phyloP scores from a whole-genome alignment of 176 grass and related monocot genomes.

The Alopecurus myosuroides region DNA sequence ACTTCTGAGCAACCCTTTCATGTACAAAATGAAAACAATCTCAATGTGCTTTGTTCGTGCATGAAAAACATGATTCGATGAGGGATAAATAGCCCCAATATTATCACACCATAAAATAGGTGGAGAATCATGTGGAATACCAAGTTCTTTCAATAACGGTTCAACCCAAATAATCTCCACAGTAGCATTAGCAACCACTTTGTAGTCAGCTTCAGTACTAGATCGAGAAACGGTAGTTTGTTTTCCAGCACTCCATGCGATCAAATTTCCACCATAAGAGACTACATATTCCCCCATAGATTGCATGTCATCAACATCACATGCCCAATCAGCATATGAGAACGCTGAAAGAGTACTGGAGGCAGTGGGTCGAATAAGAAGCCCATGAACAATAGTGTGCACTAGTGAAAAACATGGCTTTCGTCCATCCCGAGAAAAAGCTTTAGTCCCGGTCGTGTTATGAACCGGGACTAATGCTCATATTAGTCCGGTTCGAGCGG shows the following conservation, averaged over 20 bases:
- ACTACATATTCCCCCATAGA: background rate
- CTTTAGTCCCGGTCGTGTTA: too few species aligned
- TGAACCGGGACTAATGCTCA: too few species aligned
- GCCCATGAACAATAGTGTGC: background rate
- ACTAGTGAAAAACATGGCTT: too few species aligned
- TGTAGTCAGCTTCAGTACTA: too few species aligned
- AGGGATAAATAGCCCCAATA: background rate
- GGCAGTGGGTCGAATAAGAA: background rate
- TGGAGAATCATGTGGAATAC: background rate
- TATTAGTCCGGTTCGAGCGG: too few species aligned
- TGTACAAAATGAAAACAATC: background rate
- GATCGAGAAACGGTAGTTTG: background rate
- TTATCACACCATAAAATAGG: background rate
- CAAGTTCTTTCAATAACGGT: background rate
- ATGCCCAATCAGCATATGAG: background rate
- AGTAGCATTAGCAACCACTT: too few species aligned
- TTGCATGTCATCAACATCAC: background rate
- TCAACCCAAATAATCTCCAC: too few species aligned
- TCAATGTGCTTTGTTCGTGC: background rate
- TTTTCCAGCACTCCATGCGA: background rate
- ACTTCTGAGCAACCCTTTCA: background rate
- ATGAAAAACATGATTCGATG: background rate
- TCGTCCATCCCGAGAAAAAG: too few species aligned
- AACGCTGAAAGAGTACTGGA: background rate
- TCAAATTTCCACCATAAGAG: background rate